Evolutionary conservation across 1,139 yeast genomes (phyloP).

Genomic region (Candida tunisiensis): DNA sequence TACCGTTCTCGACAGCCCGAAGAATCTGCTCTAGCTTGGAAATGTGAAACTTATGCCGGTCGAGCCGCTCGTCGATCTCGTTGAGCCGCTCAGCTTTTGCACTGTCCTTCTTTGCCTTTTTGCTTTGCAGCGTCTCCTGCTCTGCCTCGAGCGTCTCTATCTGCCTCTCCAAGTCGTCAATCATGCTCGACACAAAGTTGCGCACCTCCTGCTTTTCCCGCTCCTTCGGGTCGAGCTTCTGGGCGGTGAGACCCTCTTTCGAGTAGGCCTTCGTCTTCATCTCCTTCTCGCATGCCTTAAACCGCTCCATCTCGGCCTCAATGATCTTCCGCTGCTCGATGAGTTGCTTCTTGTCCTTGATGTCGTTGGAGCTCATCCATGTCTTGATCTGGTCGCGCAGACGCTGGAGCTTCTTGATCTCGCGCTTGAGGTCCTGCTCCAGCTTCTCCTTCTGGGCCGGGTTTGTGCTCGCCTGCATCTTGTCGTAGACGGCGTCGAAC

Average conservation of each 20-base stretch:
- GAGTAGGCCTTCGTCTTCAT: conserved; percentile 94
- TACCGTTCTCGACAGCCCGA: conserved; percentile 68
- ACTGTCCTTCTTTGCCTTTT: conserved; percentile 40
- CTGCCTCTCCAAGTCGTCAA: conserved; percentile 77
- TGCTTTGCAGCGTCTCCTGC: conserved; percentile 40
- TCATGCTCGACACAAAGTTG: conserved; percentile 51
- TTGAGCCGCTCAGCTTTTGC: conserved; percentile 39
- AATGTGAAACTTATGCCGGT: conserved; percentile 68
- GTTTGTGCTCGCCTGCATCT: conserved; percentile 66
- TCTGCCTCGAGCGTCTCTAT: conserved; percentile 67
- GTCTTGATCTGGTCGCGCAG: conserved; percentile 91
- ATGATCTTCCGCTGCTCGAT: conserved; percentile 71
- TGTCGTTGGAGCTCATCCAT: conserved; percentile 88
- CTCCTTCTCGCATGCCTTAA: conserved; percentile 86
- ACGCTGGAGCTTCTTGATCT: conserved; percentile 87
- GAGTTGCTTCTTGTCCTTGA: conserved; percentile 71
- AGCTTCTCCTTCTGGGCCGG: conserved; percentile 87
- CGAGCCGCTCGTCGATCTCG: conserved; percentile 46
- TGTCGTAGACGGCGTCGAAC: conserved; percentile 78
- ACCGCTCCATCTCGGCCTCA: conserved; percentile 91
- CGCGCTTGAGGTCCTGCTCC: conserved; percentile 87
- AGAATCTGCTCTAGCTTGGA: conserved; percentile 63
- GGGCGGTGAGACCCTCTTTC: conserved; percentile 76
- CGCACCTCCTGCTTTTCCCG: conserved; percentile 63
- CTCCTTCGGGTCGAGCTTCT: conserved; percentile 62